Conservation (phyloP, 768 basidiomycete species). For the Phlegmacium glaucopus region DNA sequence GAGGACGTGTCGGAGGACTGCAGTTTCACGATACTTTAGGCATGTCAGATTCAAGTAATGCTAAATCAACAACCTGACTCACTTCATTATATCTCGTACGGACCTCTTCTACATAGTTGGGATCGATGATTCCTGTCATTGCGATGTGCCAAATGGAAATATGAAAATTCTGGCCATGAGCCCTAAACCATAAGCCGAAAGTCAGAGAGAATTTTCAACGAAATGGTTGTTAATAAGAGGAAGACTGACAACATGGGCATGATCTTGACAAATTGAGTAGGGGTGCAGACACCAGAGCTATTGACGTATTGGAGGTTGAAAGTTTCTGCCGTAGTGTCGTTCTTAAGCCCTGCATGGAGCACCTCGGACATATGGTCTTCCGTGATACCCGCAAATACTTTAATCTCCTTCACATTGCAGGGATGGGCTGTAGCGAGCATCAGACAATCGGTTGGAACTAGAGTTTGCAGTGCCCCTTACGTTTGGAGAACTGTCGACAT, state of each 20-base stretch:
- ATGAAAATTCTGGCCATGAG: constrained; percentile 71
- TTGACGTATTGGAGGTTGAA: constrained; percentile 60
- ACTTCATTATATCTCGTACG: constrained; percentile 62
- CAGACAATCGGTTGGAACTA: constrained; percentile 1
- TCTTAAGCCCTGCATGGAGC: constrained; percentile 59
- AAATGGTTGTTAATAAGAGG: not conserved
- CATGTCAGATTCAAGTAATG: constrained; percentile 2
- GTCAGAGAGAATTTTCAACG: too few species aligned
- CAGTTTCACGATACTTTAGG: constrained; percentile 60
- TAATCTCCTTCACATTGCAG: constrained; percentile 85
- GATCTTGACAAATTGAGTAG: constrained; percentile 71
- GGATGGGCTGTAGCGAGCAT: constrained; percentile 58
- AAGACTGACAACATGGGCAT: constrained; percentile 65
- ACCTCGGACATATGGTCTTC: constrained; percentile 69
- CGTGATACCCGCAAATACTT: constrained; percentile 60
- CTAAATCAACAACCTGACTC: constrained; percentile 14
- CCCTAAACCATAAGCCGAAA: constrained; percentile 33
- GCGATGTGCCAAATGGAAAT: constrained; percentile 77
- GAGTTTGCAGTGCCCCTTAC: constrained; percentile 23
- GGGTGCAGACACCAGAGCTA: constrained; percentile 51
- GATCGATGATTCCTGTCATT: constrained; percentile 56
- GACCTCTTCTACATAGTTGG: constrained; percentile 52
- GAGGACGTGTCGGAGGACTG: constrained; percentile 62
- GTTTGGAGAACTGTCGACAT: constrained; percentile 36
- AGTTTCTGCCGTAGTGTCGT: constrained; percentile 61